Conservation (phyloP, 352 stramenopile species). For the Salisapilia sapeloensis region DNA sequence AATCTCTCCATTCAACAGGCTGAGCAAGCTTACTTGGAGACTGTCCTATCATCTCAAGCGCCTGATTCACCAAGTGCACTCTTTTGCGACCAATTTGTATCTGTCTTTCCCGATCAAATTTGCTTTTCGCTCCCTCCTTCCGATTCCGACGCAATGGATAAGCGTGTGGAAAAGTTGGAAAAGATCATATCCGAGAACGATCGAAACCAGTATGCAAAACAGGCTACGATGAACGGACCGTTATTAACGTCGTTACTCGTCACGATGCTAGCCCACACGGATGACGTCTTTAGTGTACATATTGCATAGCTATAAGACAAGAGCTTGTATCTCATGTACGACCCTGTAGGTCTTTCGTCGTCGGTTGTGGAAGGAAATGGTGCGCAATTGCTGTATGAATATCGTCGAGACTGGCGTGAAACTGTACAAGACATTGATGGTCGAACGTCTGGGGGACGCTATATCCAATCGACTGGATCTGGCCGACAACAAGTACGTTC, state of each 20-base stretch:
- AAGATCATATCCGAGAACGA: constrained; percentile 35
- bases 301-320: background rate
- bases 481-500: no score
- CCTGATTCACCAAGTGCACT: constrained; percentile 4
- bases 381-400: constrained; percentile 69
- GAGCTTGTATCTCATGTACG: background rate
- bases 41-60: constrained; percentile 15
- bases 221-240: constrained; percentile 49
- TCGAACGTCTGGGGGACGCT: constrained; percentile 30
- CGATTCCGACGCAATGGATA: constrained; percentile 23
- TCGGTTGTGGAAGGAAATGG: constrained; percentile 54
- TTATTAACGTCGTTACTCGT: constrained; percentile 52
- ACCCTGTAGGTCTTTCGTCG: constrained; percentile 32
- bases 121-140: constrained; percentile 29
- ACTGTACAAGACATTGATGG: constrained; percentile 64
- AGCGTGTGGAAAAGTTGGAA: constrained; percentile 44
- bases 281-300: constrained; percentile 45
- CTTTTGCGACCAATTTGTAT: constrained; percentile 24
- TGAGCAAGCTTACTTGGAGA: constrained; percentile 42
- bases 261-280: constrained; percentile 50
- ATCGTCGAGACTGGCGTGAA: constrained; percentile 66
- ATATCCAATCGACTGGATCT: background rate
- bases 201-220: constrained; percentile 47
- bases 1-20: constrained; percentile 31
- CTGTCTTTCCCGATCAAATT: constrained; percentile 30